Evolutionary conservation across 768 basidiomycete species (phyloP).

Genomic region (Hypholoma sublateritium): DNA sequence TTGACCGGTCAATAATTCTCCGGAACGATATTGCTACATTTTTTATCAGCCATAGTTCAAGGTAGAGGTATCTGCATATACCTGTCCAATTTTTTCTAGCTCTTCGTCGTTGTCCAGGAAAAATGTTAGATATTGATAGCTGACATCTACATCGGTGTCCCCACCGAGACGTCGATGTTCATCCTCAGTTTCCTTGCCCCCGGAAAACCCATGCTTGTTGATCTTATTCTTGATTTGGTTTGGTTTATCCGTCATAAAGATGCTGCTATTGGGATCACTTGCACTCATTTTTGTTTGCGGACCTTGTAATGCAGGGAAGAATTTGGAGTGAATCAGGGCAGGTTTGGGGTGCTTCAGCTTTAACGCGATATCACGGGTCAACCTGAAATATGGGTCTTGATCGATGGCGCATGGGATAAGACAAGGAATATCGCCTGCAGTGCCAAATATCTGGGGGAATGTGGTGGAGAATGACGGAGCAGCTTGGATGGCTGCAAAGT

Average conservation of each 20-base stretch:
- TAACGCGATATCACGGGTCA: constrained; percentile 92
- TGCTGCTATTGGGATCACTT: constrained; percentile 87
- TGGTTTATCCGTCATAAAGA: constrained; percentile 93
- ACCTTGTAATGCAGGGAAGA: constrained; percentile 97
- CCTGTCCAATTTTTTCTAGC: constrained; percentile 73
- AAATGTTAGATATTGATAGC: constrained; percentile 93
- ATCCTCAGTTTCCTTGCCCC: constrained; percentile 94
- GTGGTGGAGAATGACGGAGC: constrained; percentile 97
- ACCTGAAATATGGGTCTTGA: constrained; percentile 96
- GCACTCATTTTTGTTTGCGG: constrained; percentile 99
- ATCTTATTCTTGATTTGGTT: constrained; percentile 98
- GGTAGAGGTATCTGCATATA: constrained; percentile 30
- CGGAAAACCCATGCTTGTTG: constrained; percentile 94
- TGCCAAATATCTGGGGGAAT: constrained; percentile 96
- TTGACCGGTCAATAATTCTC: constrained; percentile 84
- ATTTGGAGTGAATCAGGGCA: constrained; percentile 88
- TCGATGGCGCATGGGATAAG: constrained; percentile 99
- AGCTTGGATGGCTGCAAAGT: constrained; percentile 95
- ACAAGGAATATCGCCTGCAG: constrained; percentile 78
- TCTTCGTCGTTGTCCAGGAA: constrained; percentile 96
- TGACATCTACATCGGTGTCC: constrained; percentile 92
- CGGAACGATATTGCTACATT: constrained; percentile 86
- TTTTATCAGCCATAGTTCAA: background rate
- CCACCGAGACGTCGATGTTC: constrained; percentile 89
- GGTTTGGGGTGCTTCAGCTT: constrained; percentile 97